Base-by-base conservation (phyloP, 345 rosid species). In the Camelina neglecta region DNA sequence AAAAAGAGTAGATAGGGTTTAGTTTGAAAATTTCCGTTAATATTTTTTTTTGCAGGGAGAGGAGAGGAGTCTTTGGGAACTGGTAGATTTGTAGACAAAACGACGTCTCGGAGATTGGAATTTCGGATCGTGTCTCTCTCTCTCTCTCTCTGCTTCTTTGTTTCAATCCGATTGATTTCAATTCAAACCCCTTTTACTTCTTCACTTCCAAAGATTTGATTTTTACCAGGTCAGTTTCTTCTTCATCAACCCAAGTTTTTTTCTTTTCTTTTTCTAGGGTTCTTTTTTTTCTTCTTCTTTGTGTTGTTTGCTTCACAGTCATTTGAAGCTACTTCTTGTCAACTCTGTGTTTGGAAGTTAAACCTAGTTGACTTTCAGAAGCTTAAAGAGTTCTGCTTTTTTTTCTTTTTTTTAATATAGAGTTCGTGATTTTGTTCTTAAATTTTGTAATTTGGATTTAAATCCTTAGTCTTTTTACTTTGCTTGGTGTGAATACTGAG, bases 111-210 rank as follows among this genome's bases (percentile, higher is more conserved):
- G 78, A 73, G 81, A 73, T 73, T 67, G 81, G 48, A 47, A 42
- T 47, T 61, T 61, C 47, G 69, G 81, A 79, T 78, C 77, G 81
- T 65, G 58, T 78, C 81, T 71, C 81, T 68, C 62, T 77, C 81
- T 71, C 18, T 65, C 58, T 78, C 81, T 71, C 81, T 69, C 63
- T 72, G 42, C 56, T 59, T 72, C 64, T 50, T 69, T 33, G 55
- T 50, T 68, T 53, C 57, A 60, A 60, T 76, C 66, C 51, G 75
- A 76, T 69, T 70, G 75, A 76, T 69, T 70, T 26, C 71, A 26
- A 62, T 11, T 1, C 51, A 16, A 35, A 13, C 12, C 38, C 11
- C 29, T 26, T 64, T 53, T 41, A n/a, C 13, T 20, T 7, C 5
- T 15, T 4, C 47, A 5, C 16, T 45, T 13, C 13, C 2, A 29